These are phyloP conservation scores for Nicotiana sylvestris DNA, from an alignment of 257 asterid genomes.

Conservation along the genomic window DNA sequence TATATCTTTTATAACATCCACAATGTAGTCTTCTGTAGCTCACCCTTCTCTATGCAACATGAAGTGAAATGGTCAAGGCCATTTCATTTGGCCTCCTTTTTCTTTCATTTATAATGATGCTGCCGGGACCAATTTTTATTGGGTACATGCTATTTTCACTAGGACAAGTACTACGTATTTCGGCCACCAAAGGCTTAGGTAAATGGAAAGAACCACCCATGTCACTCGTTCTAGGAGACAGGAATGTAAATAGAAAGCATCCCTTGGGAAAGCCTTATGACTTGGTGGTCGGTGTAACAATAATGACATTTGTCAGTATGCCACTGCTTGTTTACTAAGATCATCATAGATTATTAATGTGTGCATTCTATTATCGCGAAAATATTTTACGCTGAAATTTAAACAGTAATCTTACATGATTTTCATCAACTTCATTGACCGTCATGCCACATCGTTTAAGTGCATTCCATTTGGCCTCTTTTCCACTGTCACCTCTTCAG, in stretches of 20 bases:
- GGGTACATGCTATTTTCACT: neutral
- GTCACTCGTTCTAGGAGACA: too few species aligned
- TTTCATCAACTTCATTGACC: neutral
- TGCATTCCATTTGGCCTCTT: neutral
- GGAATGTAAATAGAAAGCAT: too few species aligned
- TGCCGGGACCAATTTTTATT: neutral
- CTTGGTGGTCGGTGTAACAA: too few species aligned
- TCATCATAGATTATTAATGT: too few species aligned
- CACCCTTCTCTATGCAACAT: neutral
- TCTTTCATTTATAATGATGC: too few species aligned
- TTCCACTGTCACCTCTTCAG: neutral
- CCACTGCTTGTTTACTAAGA: too few species aligned
- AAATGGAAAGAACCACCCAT: neutral
- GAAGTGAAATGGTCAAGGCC: neutral
- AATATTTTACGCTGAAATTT: neutral
- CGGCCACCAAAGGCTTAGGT: too few species aligned
- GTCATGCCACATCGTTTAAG: neutral
- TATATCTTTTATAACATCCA: too few species aligned
- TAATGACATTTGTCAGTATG: too few species aligned
- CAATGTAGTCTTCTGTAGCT: too few species aligned
- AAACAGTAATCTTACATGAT: neutral
- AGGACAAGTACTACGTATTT: neutral
- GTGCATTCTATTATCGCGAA: too few species aligned
- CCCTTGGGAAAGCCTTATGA: too few species aligned
- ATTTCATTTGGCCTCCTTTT: neutral